Percentiles rank a stretch among this genome's conserved stretches.
phyloP scores from a whole-genome alignment of 352 stramenopile genomes.

The Phytophthora sp. region DNA sequence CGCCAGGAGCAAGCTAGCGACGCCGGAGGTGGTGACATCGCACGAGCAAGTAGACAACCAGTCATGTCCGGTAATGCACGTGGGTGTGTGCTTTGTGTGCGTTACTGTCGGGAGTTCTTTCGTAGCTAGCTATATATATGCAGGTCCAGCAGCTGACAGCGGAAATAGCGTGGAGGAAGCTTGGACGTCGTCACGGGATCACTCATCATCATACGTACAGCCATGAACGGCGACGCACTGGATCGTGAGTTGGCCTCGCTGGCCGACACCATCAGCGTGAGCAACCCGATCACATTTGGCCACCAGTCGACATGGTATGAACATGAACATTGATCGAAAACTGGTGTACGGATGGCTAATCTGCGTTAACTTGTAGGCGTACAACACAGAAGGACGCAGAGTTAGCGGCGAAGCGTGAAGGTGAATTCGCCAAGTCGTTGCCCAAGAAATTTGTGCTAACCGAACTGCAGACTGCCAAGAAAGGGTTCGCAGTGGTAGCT shows the following conservation, averaged over 20 bases:
- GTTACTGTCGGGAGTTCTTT: constrained; percentile 17
- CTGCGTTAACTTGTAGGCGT: constrained; percentile 46
- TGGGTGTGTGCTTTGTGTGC: constrained; percentile 32
- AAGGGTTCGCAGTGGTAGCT: constrained; percentile 55
- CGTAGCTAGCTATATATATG: constrained; percentile 20
- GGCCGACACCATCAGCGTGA: constrained; percentile 75
- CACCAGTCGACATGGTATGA: constrained; percentile 74
- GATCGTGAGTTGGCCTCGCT: constrained; percentile 73
- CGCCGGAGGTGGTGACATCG: constrained; percentile 9
- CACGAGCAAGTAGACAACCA: constrained; percentile 29
- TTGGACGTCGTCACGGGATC: too few relatives aligned
- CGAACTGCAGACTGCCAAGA: constrained; percentile 46
- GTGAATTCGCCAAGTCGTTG: constrained; percentile 55
- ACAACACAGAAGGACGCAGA: constrained; percentile 51
- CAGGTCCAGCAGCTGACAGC: not conserved
- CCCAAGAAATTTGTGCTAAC: constrained; percentile 75
- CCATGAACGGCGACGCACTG: constrained; percentile 54
- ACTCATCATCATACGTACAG: not conserved
- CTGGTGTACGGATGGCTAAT: constrained; percentile 1
- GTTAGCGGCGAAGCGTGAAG: constrained; percentile 46
- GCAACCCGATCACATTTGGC: constrained; percentile 80
- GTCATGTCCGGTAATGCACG: constrained; percentile 34
- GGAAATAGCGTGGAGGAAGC: constrained; percentile 28
- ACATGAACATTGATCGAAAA: too few relatives aligned
- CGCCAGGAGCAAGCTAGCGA: constrained; percentile 22